Evolutionary conservation across 495 filamentous ascomycete species (phyloP), one percentile per base, ranked within the genome.

Genomic region (Podospora australis): DNA sequence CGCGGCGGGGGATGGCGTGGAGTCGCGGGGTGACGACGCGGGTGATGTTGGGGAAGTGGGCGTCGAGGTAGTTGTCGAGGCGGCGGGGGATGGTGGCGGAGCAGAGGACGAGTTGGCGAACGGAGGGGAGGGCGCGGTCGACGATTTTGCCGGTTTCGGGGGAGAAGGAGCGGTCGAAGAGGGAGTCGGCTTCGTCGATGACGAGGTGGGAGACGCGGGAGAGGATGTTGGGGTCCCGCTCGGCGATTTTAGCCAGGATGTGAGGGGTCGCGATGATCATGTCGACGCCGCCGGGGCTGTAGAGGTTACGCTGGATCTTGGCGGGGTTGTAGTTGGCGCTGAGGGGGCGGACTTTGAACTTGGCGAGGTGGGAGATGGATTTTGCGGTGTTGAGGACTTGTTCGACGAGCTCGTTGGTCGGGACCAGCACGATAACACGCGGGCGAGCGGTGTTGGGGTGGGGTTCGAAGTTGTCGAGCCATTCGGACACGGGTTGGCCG

Each of bases 11-110:
- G 53, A 98, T 94, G 26, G 94, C 88, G 62, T 98, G 92, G 1
- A 98, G 75, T 50, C 96, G 95, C 1, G 94, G 90, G 1, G 91
- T 97, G 2, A 90, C 89, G 50, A 98, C 79, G 39, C 94, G 81
- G 23, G 69, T 64, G 62, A 96, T 86, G 54, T 86, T 74, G 6
- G 92, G 91, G 67, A 89, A 96, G 43, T 81, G 79, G 45, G 81
- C 79, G 39, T 76, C 77, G n/a, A 97, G 77, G 59, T 84, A 86
- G 43, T 73, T 80, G 65, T 98, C 91, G 4, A 98, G 77, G 57
- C 86, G 84, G 46, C 81, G 79, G 2, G 92, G 92, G 52, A 98
- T 97, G 10, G 92, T 98, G 50, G 92, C 92, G 3, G 92, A 97
- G 72, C 92, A 97, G 48, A 97, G 80, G 19, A 98, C 78, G n/a